A percentile compares a stretch with the other conserved stretches of the same genome.
These are phyloP conservation scores for Oxyria digyna DNA, from an alignment of 148 eudicot species.

Conservation along the genomic window DNA sequence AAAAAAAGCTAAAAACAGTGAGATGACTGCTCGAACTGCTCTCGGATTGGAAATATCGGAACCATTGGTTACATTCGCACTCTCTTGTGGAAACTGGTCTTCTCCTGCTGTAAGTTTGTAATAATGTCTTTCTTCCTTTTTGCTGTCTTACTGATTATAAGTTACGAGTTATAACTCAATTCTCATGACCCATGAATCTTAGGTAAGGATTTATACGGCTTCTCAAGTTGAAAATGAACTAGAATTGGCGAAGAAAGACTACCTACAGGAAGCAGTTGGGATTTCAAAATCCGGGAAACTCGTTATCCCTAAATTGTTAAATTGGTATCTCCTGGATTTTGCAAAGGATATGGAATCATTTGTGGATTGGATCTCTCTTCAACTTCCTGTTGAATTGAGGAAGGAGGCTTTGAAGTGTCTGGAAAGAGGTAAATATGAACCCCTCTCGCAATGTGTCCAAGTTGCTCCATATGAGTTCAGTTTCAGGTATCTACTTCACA, in stretches of 20 bases:
- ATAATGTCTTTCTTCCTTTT: too few species aligned
- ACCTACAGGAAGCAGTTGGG: constrained; percentile 64
- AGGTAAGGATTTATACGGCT: constrained; percentile 74
- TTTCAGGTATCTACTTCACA: constrained; percentile 72
- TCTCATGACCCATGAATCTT: not conserved
- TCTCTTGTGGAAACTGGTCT: constrained; percentile 78
- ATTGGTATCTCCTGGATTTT: constrained; percentile 81
- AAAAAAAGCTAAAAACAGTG: not conserved
- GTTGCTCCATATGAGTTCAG: constrained; percentile 68
- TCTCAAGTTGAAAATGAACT: constrained; percentile 58
- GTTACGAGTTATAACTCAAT: not conserved
- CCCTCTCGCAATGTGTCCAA: constrained; percentile 37
- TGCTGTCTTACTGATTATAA: not conserved
- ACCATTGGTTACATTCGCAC: constrained; percentile 68
- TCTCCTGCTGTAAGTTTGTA: constrained; percentile 71
- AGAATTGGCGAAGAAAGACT: constrained; percentile 63
- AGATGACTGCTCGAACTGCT: constrained; percentile 22
- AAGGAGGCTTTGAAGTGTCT: constrained; percentile 38
- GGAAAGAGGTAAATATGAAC: constrained; percentile 24
- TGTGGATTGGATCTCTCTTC: constrained; percentile 84
- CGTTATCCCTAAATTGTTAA: constrained; percentile 62
- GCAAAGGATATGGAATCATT: constrained; percentile 66
- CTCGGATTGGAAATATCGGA: constrained; percentile 60
- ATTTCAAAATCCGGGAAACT: constrained; percentile 41
- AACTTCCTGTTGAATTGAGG: constrained; percentile 53